These are phyloP conservation scores for Gossypium bickii DNA, from an alignment of 345 rosid genomes.

Conservation along the genomic window DNA sequence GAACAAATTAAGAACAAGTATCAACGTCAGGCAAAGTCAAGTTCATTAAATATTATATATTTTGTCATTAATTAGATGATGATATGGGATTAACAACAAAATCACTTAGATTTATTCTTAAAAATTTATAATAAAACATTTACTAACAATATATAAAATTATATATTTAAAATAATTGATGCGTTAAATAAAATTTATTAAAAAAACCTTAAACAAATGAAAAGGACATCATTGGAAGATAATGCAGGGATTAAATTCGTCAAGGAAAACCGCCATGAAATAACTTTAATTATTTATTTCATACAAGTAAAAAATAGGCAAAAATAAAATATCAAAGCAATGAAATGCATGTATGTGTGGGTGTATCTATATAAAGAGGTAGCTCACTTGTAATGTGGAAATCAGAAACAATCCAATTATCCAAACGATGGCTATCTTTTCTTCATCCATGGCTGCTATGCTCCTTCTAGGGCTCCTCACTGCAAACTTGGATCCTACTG, in stretches of 20 bases:
- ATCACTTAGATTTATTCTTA: too few species aligned
- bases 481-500: neutral
- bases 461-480: slow-evolving; percentile 1
- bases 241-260: neutral
- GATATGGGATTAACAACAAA: too few species aligned
- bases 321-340: neutral
- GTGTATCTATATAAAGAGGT: slow-evolving; percentile 3
- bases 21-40: too few species aligned
- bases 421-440: neutral
- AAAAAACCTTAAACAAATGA: neutral
- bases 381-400: neutral
- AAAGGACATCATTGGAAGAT: neutral
- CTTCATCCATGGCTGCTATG: neutral
- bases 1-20: too few species aligned
- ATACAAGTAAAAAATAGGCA: too few species aligned
- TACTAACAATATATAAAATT: too few species aligned
- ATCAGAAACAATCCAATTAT: neutral
- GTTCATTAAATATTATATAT: too few species aligned
- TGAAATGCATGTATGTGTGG: neutral
- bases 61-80: too few species aligned
- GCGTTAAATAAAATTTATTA: too few species aligned
- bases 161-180: too few species aligned
- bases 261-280: neutral
- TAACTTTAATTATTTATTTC: neutral
- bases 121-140: too few species aligned